phyloP scores from a whole-genome alignment of 2,329 filamentous ascomycete species.

The Aspergillus sclerotialis region DNA sequence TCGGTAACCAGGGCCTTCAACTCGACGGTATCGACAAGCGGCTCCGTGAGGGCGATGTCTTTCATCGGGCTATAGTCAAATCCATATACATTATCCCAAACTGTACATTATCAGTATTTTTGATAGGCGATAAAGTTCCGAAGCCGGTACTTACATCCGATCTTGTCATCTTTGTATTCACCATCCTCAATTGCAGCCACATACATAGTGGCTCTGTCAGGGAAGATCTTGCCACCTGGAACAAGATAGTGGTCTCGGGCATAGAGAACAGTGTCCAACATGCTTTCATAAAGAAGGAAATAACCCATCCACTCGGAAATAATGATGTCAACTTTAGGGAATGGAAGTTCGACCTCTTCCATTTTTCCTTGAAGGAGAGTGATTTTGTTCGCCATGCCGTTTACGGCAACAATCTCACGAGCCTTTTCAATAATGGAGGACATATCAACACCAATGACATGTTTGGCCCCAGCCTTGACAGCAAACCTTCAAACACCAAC shows the following conservation, averaged over 20 bases:
- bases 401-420: conserved; percentile 83
- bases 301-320: conserved; percentile 99
- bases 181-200: conserved; percentile 96
- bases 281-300: conserved; percentile 96
- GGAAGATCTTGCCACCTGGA: conserved; percentile 89
- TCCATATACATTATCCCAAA: conserved; percentile 99
- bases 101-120: conserved; percentile 43
- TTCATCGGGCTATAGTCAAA: conserved; percentile 96
- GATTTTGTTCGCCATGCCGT: conserved; percentile 92
- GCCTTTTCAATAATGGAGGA: conserved; percentile 99
- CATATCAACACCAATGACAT: conserved; percentile 99
- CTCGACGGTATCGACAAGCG: conserved; percentile 95
- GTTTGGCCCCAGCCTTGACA: conserved; percentile 90
- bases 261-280: conserved; percentile 97
- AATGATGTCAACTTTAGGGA: conserved; percentile 96
- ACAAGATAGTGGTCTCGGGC: conserved; percentile 86
- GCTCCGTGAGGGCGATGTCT: conserved; percentile 85
- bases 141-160: conserved; percentile 67
- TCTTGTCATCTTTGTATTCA: conserved; percentile 99
- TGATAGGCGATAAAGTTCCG: background rate
- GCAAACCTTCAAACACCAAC: conserved; percentile 65
- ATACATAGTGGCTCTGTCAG: conserved; percentile 97
- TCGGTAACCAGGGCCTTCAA: conserved; percentile 96
- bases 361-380: conserved; percentile 98
- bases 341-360: conserved; percentile 93